Evolutionary conservation across 345 rosid species (phyloP), one percentile per base, ranked within the genome.

Genomic region (Salix exigua): DNA sequence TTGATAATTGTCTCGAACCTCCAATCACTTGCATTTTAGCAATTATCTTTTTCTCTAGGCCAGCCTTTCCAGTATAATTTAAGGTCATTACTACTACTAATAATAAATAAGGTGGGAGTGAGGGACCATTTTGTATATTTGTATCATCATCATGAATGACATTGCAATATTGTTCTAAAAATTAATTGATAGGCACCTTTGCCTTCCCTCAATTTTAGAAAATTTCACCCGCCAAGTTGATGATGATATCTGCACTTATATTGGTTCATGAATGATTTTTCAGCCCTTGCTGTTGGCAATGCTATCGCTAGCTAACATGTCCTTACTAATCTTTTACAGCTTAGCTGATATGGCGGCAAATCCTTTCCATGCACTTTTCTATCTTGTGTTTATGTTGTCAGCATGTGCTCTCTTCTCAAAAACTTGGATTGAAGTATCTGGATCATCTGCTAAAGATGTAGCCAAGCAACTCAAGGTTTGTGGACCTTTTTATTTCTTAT

Each of bases 361-460:
- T 83, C 97, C 94, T 19, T 92, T 92, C 91, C 97, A 92, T 83
- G 97, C 97, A 18, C 75, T 92, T 68, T 92, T 92, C 84, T 92
- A 91, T 82, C 85, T 92, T 0, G 89, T 91, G 28, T 92, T 92
- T 75, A 92, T 92, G 97, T 76, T 92, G 72, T 82, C 92, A 1
- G 97, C 97, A 0, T 92, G 97, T 78, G 97, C 97, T 18, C 85
- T 92, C 44, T 92, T 92, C 88, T 92, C 97, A 68, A 92, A 92
- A 80, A 89, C 97, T 60, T 92, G 97, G 97, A 92, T 92, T 80
- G 97, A 92, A 79, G 97, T 92, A 70, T 92, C 95, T 40, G 97
- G 97, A 38, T 92, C 97, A 40, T 89, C 95, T 61, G 97, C 97
- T 10, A 89, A 63, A 79, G 95, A 92, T 74, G 97, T 92, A 63